Percentiles rank a stretch among this genome's conserved stretches.
Conservation (phyloP, 345 rosid genomes). For the Salix arbutifolia region DNA sequence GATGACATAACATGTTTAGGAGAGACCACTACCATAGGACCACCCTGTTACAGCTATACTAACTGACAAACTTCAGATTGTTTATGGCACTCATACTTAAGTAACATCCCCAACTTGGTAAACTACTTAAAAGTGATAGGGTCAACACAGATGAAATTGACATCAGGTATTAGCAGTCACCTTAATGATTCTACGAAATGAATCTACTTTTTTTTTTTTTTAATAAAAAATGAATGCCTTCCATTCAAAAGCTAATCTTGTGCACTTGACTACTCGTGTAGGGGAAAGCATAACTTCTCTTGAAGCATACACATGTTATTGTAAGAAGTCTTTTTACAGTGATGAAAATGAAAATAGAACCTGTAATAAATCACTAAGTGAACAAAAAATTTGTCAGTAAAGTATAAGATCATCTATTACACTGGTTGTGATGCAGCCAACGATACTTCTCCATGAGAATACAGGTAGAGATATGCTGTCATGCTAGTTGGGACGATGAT, state of each 20-base stretch:
- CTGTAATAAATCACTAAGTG: not conserved
- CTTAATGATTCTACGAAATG: not conserved
- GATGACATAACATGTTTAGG: not conserved
- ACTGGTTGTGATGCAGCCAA: slow-evolving; percentile 99
- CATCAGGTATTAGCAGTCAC: not conserved
- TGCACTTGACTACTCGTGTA: not conserved
- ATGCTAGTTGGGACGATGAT: slow-evolving; percentile 81
- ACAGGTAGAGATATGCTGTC: slow-evolving; percentile 91
- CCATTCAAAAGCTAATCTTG: not conserved
- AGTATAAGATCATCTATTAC: slow-evolving; percentile 75
- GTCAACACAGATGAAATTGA: not conserved
- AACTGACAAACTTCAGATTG: not conserved
- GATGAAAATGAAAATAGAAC: not conserved
- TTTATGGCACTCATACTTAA: not conserved
- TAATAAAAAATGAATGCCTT: not conserved
- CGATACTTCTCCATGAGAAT: slow-evolving; percentile 92
- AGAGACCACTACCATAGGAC: not conserved
- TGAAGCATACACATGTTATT: not conserved
- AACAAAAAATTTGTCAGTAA: not conserved
- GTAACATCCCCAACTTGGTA: not conserved
- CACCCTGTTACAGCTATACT: not conserved
- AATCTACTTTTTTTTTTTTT: not conserved
- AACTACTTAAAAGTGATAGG: not conserved
- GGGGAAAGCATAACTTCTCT: not conserved
- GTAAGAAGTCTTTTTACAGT: not conserved